A percentile compares a stretch with the other conserved stretches of the same genome.
Conservation (phyloP, 2,329 filamentous ascomycete species). For the Coniochaeta sp. region DNA sequence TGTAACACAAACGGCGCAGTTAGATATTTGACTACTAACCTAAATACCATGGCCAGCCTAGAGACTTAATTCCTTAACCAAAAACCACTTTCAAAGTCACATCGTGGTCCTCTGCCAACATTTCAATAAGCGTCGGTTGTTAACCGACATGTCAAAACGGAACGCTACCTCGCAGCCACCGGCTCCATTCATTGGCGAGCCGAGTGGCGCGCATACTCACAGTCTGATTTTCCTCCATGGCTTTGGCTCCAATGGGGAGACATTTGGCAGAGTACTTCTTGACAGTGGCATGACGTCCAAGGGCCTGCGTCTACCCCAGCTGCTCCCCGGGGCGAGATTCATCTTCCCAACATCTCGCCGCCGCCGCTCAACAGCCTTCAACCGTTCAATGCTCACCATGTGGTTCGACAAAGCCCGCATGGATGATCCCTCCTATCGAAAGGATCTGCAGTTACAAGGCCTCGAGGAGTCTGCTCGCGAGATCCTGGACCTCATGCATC, state of each 20-base stretch:
- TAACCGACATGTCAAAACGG: too few relatives aligned
- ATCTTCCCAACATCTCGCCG: constrained; percentile 42
- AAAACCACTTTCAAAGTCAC: too few relatives aligned
- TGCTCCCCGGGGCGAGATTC: constrained; percentile 33
- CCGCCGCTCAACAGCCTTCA: constrained; percentile 33
- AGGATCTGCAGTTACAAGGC: constrained; percentile 35
- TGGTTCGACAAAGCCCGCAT: constrained; percentile 43
- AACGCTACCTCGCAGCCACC: not conserved
- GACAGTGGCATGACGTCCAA: constrained; percentile 16
- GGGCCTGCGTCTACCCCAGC: constrained; percentile 21
- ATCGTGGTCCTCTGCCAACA: too few relatives aligned
- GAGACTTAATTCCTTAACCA: too few relatives aligned
- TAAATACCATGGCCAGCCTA: too few relatives aligned
- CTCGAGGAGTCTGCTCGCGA: constrained; percentile 31
- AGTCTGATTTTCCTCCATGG: constrained; percentile 23
- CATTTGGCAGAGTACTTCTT: constrained; percentile 24
- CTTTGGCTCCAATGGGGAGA: constrained; percentile 21
- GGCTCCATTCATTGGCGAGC: constrained; percentile 14
- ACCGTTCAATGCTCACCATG: constrained; percentile 34
- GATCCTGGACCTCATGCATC: constrained; percentile 23
- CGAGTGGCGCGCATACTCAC: constrained; percentile 15
- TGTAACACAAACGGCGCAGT: too few relatives aligned
- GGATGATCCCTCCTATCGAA: constrained; percentile 28
- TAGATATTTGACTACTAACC: too few relatives aligned
- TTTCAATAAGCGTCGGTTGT: too few relatives aligned